Conservation (phyloP, 495 filamentous ascomycete species). For the Penicillium crystallinum region DNA sequence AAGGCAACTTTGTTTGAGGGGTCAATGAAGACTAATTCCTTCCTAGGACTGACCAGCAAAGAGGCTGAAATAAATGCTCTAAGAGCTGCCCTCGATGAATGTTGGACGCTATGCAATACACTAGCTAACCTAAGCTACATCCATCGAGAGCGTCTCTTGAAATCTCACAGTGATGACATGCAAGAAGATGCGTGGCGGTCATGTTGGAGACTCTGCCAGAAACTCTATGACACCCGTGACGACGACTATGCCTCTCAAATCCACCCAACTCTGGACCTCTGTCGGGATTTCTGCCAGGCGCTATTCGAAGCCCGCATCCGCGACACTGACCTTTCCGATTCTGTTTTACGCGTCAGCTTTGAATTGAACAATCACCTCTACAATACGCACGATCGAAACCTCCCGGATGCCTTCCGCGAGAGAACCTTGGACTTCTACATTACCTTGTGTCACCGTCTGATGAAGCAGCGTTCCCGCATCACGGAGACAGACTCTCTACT, state of each 20-base stretch:
- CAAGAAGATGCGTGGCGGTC: constrained; percentile 86
- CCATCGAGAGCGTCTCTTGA: constrained; percentile 74
- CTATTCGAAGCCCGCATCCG: constrained; percentile 77
- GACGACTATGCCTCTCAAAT: constrained; percentile 69
- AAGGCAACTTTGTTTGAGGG: not conserved
- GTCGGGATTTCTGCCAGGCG: constrained; percentile 85
- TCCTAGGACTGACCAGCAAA: constrained; percentile 33
- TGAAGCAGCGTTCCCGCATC: constrained; percentile 80
- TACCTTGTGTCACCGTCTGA: constrained; percentile 83
- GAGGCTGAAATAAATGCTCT: constrained; percentile 67
- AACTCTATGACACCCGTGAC: constrained; percentile 74
- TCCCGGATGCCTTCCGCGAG: constrained; percentile 85
- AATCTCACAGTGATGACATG: constrained; percentile 57
- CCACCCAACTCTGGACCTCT: constrained; percentile 73
- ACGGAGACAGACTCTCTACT: constrained; percentile 77
- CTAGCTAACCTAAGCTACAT: constrained; percentile 78
- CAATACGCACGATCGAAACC: constrained; percentile 78
- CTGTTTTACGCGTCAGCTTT: constrained; percentile 83
- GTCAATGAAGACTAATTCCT: constrained; percentile 14
- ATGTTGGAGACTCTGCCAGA: constrained; percentile 87
- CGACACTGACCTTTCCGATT: constrained; percentile 72
- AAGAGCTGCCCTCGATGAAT: constrained; percentile 76
- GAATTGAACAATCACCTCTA: constrained; percentile 93
- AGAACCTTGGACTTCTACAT: constrained; percentile 91
- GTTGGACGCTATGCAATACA: constrained; percentile 92